Conservation (phyloP, 768 basidiomycete species). For the Lepiota subincarnata region DNA sequence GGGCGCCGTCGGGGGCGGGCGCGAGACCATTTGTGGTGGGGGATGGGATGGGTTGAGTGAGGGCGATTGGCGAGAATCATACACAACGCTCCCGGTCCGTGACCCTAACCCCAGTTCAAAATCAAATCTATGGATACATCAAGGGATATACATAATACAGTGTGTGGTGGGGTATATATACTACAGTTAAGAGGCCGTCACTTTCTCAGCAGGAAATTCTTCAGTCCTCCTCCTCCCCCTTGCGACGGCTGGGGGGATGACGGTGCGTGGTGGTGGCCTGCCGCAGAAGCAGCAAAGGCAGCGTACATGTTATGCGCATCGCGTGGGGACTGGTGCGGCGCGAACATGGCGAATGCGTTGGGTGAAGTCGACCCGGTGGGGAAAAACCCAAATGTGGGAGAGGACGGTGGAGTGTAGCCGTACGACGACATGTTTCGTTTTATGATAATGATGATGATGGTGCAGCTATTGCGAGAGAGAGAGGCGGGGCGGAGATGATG, state of each 20-base stretch:
- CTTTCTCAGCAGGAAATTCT: not conserved
- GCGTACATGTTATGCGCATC: slow-evolving; percentile 58
- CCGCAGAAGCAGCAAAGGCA: slow-evolving; percentile 28
- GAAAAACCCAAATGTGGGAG: slow-evolving; percentile 56
- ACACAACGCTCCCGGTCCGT: not conserved
- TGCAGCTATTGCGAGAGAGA: slow-evolving; percentile 1
- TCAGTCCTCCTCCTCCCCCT: not conserved
- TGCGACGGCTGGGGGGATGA: not conserved
- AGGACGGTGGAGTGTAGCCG: slow-evolving; percentile 43
- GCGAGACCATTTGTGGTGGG: slow-evolving; percentile 9
- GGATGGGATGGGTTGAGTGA: not conserved
- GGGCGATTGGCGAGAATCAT: not conserved
- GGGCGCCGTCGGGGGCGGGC: slow-evolving; percentile 18
- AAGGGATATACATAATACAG: not conserved
- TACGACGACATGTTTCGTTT: slow-evolving; percentile 45
- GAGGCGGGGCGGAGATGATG: no score
- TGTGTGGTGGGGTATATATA: not conserved
- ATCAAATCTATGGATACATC: not conserved
- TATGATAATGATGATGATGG: slow-evolving; percentile 9
- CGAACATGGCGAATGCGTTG: slow-evolving; percentile 49
- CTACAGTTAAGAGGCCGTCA: not conserved
- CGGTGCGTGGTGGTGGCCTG: slow-evolving; percentile 1
- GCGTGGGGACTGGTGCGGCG: slow-evolving; percentile 53
- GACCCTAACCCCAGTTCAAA: slow-evolving; percentile 1
- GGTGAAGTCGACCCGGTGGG: slow-evolving; percentile 51